Evolutionary conservation across 345 rosid species (phyloP).

Genomic region (Acer saccharum): DNA sequence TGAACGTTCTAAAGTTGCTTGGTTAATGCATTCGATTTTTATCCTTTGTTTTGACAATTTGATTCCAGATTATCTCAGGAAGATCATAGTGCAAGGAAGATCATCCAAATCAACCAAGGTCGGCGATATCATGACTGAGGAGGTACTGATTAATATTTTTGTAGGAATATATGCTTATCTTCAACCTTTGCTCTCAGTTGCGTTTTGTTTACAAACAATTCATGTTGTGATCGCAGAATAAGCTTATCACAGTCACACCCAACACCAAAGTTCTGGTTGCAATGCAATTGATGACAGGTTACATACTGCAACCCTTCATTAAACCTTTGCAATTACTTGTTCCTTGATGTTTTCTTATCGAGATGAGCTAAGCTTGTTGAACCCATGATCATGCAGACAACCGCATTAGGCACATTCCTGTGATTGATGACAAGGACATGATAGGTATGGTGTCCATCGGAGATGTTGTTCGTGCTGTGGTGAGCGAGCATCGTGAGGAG

Average conservation of each 20-base stretch:
- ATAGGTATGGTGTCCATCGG: conserved; percentile 98
- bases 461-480: conserved; percentile 99
- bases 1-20: no score
- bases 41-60: conserved; percentile 3
- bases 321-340: not conserved
- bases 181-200: no score
- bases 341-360: not conserved
- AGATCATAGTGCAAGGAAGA: conserved; percentile 97
- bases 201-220: no score
- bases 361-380: not conserved
- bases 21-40: not conserved
- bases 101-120: conserved; percentile 98
- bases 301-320: not conserved
- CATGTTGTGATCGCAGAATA: conserved; percentile 52
- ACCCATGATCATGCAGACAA: conserved; percentile 55
- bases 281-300: conserved; percentile 99
- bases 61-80: conserved; percentile 81
- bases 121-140: conserved; percentile 99
- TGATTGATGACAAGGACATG: conserved; percentile 75
- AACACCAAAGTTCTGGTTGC: conserved; percentile 93
- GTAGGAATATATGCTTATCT: not conserved
- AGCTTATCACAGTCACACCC: conserved; percentile 91
- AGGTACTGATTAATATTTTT: conserved; percentile 47
- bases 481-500: conserved; percentile 90
- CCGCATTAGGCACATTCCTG: conserved; percentile 97